Evolutionary conservation across 371 early-diverging fungal genomes (phyloP).

Genomic region (Lichtheimia corymbifera): DNA sequence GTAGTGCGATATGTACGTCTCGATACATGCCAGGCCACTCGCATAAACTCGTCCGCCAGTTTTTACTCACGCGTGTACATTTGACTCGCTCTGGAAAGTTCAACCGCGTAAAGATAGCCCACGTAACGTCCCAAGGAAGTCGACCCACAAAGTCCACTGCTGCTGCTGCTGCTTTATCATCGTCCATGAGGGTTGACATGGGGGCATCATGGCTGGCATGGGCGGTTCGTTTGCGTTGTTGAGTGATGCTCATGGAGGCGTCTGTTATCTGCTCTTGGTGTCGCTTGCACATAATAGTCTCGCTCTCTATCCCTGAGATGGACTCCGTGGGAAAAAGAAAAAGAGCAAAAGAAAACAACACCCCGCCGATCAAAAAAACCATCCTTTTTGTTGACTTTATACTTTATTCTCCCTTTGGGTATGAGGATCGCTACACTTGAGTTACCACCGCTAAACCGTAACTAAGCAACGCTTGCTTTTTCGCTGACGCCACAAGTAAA

Average conservation of each 20-base stretch:
- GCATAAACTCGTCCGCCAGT: not conserved
- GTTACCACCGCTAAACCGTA: conserved; percentile 46
- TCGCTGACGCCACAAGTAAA: conserved; percentile 60
- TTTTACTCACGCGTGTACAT: conserved; percentile 5
- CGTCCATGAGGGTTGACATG: no score
- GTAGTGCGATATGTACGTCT: conserved; percentile 5
- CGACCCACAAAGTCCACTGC: conserved; percentile 2
- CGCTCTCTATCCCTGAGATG: no score
- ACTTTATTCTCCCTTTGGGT: no score
- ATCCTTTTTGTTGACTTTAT: no score
- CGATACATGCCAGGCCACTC: conserved; percentile 7
- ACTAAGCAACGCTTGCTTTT: conserved; percentile 62
- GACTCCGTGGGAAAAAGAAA: no score
- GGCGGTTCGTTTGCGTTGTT: no score
- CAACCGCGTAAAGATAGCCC: conserved; percentile 6
- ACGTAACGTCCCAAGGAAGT: not conserved
- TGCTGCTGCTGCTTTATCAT: not conserved
- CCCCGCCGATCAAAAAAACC: no score
- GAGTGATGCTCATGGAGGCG: no score
- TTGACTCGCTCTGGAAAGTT: conserved; percentile 1
- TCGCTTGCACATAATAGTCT: no score
- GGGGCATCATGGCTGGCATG: no score
- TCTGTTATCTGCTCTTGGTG: no score
- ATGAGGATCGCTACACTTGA: not conserved
- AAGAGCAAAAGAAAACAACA: no score